A percentile compares a stretch with the other conserved stretches of the same genome.
Evolutionary conservation across 306 rosid genomes (phyloP).

Genomic region (Canavalia ensiformis): DNA sequence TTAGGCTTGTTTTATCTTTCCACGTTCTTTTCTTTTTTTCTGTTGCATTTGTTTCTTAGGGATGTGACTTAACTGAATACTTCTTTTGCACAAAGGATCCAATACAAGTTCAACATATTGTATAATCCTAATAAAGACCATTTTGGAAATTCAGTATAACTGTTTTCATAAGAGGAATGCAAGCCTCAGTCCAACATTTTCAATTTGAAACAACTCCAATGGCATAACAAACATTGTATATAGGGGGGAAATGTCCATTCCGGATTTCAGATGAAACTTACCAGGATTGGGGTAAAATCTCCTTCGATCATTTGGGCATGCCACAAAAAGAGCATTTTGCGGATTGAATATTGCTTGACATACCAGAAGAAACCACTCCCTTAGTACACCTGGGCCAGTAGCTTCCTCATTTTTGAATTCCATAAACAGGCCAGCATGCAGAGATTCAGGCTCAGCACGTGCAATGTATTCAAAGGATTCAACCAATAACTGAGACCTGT

Average conservation of each 20-base stretch:
- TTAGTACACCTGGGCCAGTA: conserved; percentile 95
- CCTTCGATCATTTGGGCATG: conserved; percentile 83
- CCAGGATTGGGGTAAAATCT: conserved; percentile 93
- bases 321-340: conserved; percentile 81
- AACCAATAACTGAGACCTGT: conserved; percentile 82
- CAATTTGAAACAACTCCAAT: conserved; percentile 29
- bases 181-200: conserved; percentile 18
- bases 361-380: conserved; percentile 94
- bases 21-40: conserved; percentile 2
- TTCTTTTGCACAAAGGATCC: conserved; percentile 13
- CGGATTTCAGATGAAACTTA: conserved; percentile 50
- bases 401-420: conserved; percentile 98
- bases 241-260: background rate
- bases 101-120: conserved; percentile 4
- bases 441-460: conserved; percentile 71
- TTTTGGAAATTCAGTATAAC: background rate
- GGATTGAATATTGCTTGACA: conserved; percentile 90
- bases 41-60: background rate
- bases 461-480: conserved; percentile 90
- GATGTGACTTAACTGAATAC: background rate
- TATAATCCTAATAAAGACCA: conserved; percentile 16
- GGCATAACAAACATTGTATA: background rate
- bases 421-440: conserved; percentile 85
- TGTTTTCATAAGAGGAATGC: conserved; percentile 11
- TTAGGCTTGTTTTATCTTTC: background rate